Evolutionary conservation across 1,139 yeast species (phyloP), one percentile per base, ranked within the genome.

Genomic region (Candida sp.): DNA sequence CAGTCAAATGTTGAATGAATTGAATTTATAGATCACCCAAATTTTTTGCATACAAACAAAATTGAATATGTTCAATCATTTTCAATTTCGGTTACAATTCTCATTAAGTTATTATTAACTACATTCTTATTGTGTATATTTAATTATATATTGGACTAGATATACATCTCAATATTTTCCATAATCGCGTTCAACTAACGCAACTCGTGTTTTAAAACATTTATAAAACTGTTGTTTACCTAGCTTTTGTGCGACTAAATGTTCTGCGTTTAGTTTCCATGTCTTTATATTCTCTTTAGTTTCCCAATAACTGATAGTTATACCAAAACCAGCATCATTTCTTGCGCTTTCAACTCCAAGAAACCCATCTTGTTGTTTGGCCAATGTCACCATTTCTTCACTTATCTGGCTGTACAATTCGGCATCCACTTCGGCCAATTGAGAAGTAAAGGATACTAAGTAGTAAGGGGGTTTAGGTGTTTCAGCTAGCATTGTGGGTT

Each of bases 1-100:
- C 3, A 84, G 95, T 47, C 89, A 84, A 62, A 85, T 91, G 40
- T 77, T 91, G 65, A 78, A 79, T 49, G 93, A 88, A 56, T 74
- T 91, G 64, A 84, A 86, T 55, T 70, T 90, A 55, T 85, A 60
- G 50, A 36, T 34, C 15, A 11, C 27, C 21, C 33, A 15, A 19
- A 11, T n/a, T 35, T 35, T 22, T 34, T 34, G 36, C 36, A 34
- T 19, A 34, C 11, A 34, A 6, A 11, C 34, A 34, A 34, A 34
- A 9, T 12, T 32, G 19, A 11, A 32, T 12, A 32, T 32, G 34
- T 11, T 12, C 11, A 25, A 8, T 25, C 29, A 25, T 25, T 32
- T 25, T 9, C 19, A 32, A 32, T 32, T 32, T 32, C 34, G 34
- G 19, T 32, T 12, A 12, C 12, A 32, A 32, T 32, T 7, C 6